Percentiles rank a stretch among this genome's conserved stretches.
Evolutionary conservation across 345 rosid species (phyloP).

Genomic region (Salix brachista): DNA sequence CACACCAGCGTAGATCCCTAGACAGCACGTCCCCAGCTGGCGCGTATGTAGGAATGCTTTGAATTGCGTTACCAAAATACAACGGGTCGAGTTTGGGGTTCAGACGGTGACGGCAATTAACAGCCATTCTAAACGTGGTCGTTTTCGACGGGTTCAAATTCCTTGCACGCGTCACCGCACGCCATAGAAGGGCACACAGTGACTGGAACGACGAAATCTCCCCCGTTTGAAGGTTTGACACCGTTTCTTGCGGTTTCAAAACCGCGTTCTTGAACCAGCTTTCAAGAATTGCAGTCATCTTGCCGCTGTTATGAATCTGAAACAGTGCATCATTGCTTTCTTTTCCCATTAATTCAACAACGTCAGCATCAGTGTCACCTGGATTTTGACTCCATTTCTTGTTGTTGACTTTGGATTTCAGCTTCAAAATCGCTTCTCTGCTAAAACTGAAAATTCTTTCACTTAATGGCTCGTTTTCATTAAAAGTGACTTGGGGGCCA

Average conservation of each 20-base stretch:
- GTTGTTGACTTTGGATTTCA: conserved; percentile 61
- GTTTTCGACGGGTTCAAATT: conserved; percentile 42
- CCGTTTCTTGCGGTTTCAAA: conserved; percentile 20
- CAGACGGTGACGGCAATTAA: conserved; percentile 71
- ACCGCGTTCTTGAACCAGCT: conserved; percentile 35
- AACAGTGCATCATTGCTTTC: conserved; percentile 48
- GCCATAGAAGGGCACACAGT: conserved; percentile 70
- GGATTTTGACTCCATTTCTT: conserved; percentile 19
- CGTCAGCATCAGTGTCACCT: conserved; percentile 18
- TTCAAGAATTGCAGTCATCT: conserved; percentile 33
- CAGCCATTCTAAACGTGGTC: conserved; percentile 93
- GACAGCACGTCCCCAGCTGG: conserved; percentile 63
- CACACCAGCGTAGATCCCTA: conserved; percentile 77
- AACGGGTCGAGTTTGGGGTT: conserved; percentile 60
- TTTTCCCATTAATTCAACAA: conserved; percentile 63
- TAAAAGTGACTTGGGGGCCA: conserved; percentile 70
- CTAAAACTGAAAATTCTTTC: conserved; percentile 88
- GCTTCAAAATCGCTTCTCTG: conserved; percentile 52
- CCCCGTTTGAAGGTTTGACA: conserved; percentile 12
- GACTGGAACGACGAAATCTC: conserved; percentile 95
- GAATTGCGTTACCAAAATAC: conserved; percentile 94
- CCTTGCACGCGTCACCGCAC: conserved; percentile 81
- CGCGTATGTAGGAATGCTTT: conserved; percentile 76
- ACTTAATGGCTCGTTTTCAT: conserved; percentile 57
- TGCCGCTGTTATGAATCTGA: conserved; percentile 25